These are phyloP conservation scores for Isabelozyma pseudorhagii DNA, from an alignment of 805 yeast species.

Conservation along the genomic window DNA sequence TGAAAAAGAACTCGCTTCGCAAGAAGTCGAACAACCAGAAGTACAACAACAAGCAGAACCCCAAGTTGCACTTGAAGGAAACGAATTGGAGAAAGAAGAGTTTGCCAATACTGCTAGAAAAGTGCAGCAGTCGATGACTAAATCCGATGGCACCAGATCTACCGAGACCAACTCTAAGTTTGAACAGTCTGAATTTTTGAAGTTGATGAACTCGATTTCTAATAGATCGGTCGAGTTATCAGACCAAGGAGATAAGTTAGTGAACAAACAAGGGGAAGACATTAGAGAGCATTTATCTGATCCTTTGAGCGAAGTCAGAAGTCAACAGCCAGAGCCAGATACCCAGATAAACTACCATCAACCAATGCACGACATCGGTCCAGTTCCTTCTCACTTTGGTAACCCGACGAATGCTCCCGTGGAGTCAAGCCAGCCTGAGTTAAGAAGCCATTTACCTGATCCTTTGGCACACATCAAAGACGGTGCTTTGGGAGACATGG, in stretches of 20 bases:
- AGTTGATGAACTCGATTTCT: slow-evolving; percentile 38
- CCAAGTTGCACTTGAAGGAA: background rate
- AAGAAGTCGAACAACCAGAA: slow-evolving; percentile 6
- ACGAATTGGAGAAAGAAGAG: slow-evolving; percentile 26
- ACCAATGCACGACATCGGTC: slow-evolving; percentile 9
- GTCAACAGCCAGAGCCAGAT: background rate
- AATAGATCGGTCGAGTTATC: slow-evolving; percentile 32
- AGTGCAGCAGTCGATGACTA: slow-evolving; percentile 26
- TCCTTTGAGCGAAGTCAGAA: slow-evolving; percentile 9
- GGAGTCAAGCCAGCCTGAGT: background rate
- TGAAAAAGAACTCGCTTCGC: slow-evolving; percentile 23
- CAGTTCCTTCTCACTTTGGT: background rate
- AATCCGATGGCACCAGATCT: slow-evolving; percentile 7
- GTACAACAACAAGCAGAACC: slow-evolving; percentile 2
- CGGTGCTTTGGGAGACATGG: slow-evolving; percentile 29
- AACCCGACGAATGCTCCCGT: background rate
- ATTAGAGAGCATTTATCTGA: slow-evolving; percentile 22
- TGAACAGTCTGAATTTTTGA: slow-evolving; percentile 33
- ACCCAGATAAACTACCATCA: slow-evolving; percentile 6
- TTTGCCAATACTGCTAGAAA: slow-evolving; percentile 40
- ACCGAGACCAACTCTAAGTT: slow-evolving; percentile 27
- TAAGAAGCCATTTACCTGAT: slow-evolving; percentile 32
- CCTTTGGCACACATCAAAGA: slow-evolving; percentile 42
- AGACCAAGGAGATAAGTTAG: slow-evolving; percentile 35
- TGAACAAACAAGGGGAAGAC: slow-evolving; percentile 31